Conservation (phyloP, 2,329 filamentous ascomycete genomes). For the Lecanicillium sp. region DNA sequence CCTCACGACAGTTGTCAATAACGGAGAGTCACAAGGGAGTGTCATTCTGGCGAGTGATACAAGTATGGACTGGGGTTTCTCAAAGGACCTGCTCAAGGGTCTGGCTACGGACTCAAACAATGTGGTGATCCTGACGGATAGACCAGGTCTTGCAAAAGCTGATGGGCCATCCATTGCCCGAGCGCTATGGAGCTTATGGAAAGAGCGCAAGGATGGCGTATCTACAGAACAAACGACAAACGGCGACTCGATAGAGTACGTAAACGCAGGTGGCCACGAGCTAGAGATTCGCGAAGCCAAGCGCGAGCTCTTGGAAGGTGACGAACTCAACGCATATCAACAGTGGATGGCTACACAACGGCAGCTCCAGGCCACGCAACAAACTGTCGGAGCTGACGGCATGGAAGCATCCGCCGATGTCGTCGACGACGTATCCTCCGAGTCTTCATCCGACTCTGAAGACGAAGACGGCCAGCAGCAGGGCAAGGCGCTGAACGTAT, state of each 20-base stretch:
- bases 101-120: slow-evolving; percentile 75
- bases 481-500: slow-evolving; percentile 84
- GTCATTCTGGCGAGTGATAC: slow-evolving; percentile 90
- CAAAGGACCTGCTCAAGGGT: slow-evolving; percentile 67
- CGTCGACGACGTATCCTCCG: slow-evolving; percentile 78
- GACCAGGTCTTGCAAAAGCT: slow-evolving; percentile 38
- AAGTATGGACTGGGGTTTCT: slow-evolving; percentile 92
- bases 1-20: slow-evolving; percentile 40
- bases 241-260: slow-evolving; percentile 58
- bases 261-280: slow-evolving; percentile 58
- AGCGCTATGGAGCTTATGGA: slow-evolving; percentile 76
- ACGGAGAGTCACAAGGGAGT: slow-evolving; percentile 43
- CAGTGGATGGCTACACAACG: slow-evolving; percentile 86
- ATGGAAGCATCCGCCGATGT: slow-evolving; percentile 67
- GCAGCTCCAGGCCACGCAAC: slow-evolving; percentile 76
- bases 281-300: slow-evolving; percentile 56
- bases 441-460: slow-evolving; percentile 79
- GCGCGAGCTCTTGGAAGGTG: slow-evolving; percentile 62
- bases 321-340: slow-evolving; percentile 77
- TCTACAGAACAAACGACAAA: slow-evolving; percentile 48
- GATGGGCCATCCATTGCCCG: slow-evolving; percentile 57
- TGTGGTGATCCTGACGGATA: slow-evolving; percentile 80
- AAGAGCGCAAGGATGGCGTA: slow-evolving; percentile 59
- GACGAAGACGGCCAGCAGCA: slow-evolving; percentile 87
- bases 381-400: slow-evolving; percentile 59